Evolutionary conservation across 768 basidiomycete species (phyloP), one percentile per base, ranked within the genome.

Genomic region (Mycena vitilis): DNA sequence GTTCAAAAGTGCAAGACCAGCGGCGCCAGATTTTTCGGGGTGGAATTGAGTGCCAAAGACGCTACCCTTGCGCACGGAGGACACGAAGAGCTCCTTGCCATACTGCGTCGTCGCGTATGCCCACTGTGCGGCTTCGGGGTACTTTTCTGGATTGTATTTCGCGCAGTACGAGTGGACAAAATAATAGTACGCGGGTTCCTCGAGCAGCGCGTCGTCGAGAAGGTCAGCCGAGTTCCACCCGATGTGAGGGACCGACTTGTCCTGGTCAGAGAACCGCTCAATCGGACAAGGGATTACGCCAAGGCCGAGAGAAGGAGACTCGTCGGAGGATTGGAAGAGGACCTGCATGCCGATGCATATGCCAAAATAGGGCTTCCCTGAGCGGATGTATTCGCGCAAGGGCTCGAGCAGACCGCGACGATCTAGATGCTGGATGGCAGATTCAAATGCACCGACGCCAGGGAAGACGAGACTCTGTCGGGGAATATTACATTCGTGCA

Each of bases 271-370:
- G 75, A 99, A 98, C 16, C 83, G 81, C 63, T 88, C 86, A 73
- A 98, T 94, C n/a, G 85, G 83, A 72, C 83, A 89, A n/a, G 94
- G 92, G 69, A 99, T 91, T 71, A 95, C 79, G 20, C 90, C 93
- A 23, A 99, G 85, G n/a, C 97, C 96, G n/a, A 75, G 78, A 34
- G 82, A 81, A 18, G 88, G 85, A 16, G 91, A 91, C 82, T 99
- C 98, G 68, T 87, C 81, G 18, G 97, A 98, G 16, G 92, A 89
- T 65, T 87, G 82, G 81, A 95, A 99, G 69, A 99, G 93, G 65
- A 98, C 89, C 80, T 99, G 98, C 91, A 99, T 92, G 74, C 98
- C 98, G 75, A 99, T 94, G 82, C 98, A 99, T 83, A 99, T 99
- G 45, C 95, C 95, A 80, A 98, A 95, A 81, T 98, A 99, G 2